Evolutionary conservation across 352 stramenopile species (phyloP), one percentile per base, ranked within the genome.

Genomic region (Salisapilia sapeloensis): DNA sequence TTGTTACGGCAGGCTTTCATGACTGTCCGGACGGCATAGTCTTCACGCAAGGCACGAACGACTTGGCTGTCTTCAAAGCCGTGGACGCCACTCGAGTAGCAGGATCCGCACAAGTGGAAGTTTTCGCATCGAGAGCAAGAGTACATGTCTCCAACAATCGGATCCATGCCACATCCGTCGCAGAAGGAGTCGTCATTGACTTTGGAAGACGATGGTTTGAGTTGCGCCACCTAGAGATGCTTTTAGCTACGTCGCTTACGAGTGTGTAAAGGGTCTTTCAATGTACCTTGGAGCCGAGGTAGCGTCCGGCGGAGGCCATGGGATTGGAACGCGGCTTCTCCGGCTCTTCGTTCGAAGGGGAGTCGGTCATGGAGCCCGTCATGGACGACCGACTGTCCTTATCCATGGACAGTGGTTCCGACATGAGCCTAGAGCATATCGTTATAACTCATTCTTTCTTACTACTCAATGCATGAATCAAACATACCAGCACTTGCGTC

Each of bases 101-200:
- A 92, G 31, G 49, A 58, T 43, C 83, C 63, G 38, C 76, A 92
- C 20, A 92, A 46, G 33, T 54, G 57, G 46, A 83, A 92, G 45
- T 92, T 89, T 26, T 60, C 48, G 49, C 76, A 92, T 44, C 63
- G 72, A 40, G 72, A 89, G 53, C 76, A 92, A 37, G 76, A 81
- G 41, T 81, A 92, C 70, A 87, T 86, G 56, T 86, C 71, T 20
- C 76, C 76, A 11, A 89, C 50, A 42, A 91, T 81, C 12, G 76
- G 76, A 42, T 89, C 72, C 76, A 91, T 84, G 39, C 76, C 76
- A 35, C 76, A 92, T 37, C 76, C 76, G 38, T 92, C 76, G 45
- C 76, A 92, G 60, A 92, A 92, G 43, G 76, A 89, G 46, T 91
- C 70, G 10, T 84, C 66, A 50, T 91, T 84, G 27, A 91, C 60